Percentiles rank a stretch among this genome's conserved stretches.
These are phyloP conservation scores for Globisporangium paddicum DNA, from an alignment of 352 stramenopile genomes.

Conservation along the genomic window DNA sequence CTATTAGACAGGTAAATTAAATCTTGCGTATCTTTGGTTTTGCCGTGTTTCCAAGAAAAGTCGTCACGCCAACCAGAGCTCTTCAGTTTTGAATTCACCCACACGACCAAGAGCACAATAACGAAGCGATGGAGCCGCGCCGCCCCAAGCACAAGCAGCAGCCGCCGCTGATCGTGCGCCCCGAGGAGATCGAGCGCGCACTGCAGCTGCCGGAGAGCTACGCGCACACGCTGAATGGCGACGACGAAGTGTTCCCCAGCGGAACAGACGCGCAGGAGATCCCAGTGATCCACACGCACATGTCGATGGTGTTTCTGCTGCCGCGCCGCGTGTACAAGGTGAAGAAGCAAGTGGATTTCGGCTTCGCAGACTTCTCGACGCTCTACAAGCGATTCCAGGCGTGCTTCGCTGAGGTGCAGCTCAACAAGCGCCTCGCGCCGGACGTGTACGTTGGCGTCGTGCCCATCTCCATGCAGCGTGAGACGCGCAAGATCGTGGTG, in stretches of 20 bases:
- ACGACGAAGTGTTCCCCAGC: slow-evolving; percentile 20
- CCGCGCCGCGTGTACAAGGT: slow-evolving; percentile 64
- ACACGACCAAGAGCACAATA: slow-evolving; percentile 8
- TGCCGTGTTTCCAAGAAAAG: neutral
- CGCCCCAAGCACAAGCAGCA: slow-evolving; percentile 65
- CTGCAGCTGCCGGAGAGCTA: slow-evolving; percentile 31
- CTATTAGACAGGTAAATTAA: too few relatives aligned
- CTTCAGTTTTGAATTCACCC: too few relatives aligned
- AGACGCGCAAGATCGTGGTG: slow-evolving; percentile 42
- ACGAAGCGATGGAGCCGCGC: slow-evolving; percentile 46
- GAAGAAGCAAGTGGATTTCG: slow-evolving; percentile 73
- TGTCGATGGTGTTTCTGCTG: slow-evolving; percentile 70
- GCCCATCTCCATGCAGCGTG: slow-evolving; percentile 59
- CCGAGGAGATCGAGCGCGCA: slow-evolving; percentile 40
- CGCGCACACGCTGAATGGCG: slow-evolving; percentile 10
- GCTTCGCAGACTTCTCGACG: slow-evolving; percentile 68
- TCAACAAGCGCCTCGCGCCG: slow-evolving; percentile 64
- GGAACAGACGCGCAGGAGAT: slow-evolving; percentile 12
- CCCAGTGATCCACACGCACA: slow-evolving; percentile 58
- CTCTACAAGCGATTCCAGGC: slow-evolving; percentile 70
- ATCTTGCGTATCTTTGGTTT: neutral
- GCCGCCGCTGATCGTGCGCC: slow-evolving; percentile 36
- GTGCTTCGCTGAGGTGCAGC: slow-evolving; percentile 64
- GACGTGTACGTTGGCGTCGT: slow-evolving; percentile 65
- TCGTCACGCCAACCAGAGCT: neutral